A percentile compares a stretch with the other conserved stretches of the same genome.
Conservation (phyloP, 108 stramenopile genomes). For the Aureococcus anophagefferens region DNA sequence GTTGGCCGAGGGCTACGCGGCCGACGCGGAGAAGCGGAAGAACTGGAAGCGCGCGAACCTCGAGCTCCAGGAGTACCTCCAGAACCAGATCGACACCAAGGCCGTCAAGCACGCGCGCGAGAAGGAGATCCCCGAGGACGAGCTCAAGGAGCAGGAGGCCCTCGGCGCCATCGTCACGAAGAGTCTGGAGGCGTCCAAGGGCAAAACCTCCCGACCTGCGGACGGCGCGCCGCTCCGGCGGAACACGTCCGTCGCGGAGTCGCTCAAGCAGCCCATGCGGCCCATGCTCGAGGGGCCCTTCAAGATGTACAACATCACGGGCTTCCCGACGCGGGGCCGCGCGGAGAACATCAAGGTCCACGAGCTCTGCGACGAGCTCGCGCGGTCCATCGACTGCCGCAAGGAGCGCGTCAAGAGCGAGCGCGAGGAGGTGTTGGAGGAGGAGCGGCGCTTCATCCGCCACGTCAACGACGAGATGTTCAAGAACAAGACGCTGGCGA, state of each 20-base stretch:
- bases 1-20: not conserved
- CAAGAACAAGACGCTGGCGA: not conserved
- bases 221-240: too few relatives aligned
- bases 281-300: not conserved
- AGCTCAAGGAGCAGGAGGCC: not conserved
- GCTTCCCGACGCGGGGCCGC: not conserved
- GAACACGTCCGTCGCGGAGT: not conserved
- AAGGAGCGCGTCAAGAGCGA: not conserved
- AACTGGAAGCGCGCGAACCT: not conserved
- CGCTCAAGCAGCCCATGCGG: not conserved
- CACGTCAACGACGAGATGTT: not conserved
- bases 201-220: too few relatives aligned
- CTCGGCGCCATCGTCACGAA: too few relatives aligned
- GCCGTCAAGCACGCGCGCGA: too few relatives aligned
- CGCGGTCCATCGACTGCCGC: not conserved
- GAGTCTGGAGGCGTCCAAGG: too few relatives aligned
- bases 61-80: not conserved
- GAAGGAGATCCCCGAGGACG: too few relatives aligned
- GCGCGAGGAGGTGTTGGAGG: not conserved
- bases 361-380: not conserved
- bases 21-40: not conserved
- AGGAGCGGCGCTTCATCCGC: not conserved
- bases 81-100: not conserved
- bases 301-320: not conserved
- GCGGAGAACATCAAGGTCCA: not conserved